A percentile compares a stretch with the other conserved stretches of the same genome.
Evolutionary conservation across 805 yeast species (phyloP).

Genomic region (Wickerhamiella qilinensis): DNA sequence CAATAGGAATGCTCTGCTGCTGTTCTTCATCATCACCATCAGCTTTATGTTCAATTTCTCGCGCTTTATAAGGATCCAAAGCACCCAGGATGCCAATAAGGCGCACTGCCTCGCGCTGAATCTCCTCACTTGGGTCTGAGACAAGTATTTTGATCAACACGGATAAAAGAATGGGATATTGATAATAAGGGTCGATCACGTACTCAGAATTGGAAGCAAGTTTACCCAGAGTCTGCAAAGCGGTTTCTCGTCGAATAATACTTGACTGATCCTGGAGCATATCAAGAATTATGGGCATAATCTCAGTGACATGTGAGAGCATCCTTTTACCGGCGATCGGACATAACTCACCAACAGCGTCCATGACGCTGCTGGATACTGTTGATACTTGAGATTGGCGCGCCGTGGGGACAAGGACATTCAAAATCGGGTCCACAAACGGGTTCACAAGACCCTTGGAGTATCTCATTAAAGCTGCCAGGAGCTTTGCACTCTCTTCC

Average conservation of each 20-base stretch:
- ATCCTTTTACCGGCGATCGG: constrained; percentile 80
- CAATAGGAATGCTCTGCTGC: constrained; percentile 79
- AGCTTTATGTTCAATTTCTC: constrained; percentile 69
- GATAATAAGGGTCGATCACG: constrained; percentile 83
- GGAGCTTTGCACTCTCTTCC: constrained; percentile 71
- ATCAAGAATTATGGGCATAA: constrained; percentile 78
- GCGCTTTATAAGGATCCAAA: constrained; percentile 85
- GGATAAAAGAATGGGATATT: constrained; percentile 78
- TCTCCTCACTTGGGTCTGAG: constrained; percentile 51
- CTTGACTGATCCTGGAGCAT: constrained; percentile 88
- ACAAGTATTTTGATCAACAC: constrained; percentile 67
- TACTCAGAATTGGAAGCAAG: constrained; percentile 83
- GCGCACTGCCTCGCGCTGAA: constrained; percentile 77
- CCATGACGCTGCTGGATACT: constrained; percentile 73
- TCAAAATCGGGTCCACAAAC: constrained; percentile 80
- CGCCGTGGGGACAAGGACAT: constrained; percentile 62
- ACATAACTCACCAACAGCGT: constrained; percentile 78
- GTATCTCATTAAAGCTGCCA: constrained; percentile 57
- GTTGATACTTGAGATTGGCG: constrained; percentile 49
- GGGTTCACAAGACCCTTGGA: constrained; percentile 79
- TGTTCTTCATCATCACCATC: constrained; percentile 33
- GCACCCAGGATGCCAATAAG: constrained; percentile 91
- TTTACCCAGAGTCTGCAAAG: constrained; percentile 75
- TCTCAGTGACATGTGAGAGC: constrained; percentile 47
- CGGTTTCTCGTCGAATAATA: constrained; percentile 76